Evolutionary conservation across 2,329 filamentous ascomycete species (phyloP).

Genomic region (Verticillium dahliae): DNA sequence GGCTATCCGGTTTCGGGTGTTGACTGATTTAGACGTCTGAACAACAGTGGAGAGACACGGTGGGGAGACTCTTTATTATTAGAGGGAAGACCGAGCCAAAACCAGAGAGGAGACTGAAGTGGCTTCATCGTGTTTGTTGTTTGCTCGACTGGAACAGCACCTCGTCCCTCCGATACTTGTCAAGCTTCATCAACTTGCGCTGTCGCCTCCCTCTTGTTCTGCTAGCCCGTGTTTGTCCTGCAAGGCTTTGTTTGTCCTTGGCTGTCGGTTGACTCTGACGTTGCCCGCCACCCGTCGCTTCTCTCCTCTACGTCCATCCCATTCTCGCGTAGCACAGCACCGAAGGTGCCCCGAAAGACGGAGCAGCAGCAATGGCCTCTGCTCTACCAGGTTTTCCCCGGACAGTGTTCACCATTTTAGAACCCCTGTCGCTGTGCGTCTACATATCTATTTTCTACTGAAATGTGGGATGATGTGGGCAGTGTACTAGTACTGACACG

Average conservation of each 20-base stretch:
- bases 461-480: background rate
- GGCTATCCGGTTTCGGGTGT: background rate
- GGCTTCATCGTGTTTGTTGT: background rate
- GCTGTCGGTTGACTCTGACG: too few relatives aligned
- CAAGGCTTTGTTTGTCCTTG: too few relatives aligned
- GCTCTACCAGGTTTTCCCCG: constrained; percentile 58
- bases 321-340: background rate
- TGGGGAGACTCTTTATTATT: background rate
- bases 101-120: background rate
- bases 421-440: constrained; percentile 61
- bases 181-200: background rate
- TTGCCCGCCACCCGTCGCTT: background rate
- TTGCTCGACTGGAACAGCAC: background rate
- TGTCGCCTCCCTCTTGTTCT: background rate
- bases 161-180: background rate
- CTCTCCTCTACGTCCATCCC: background rate
- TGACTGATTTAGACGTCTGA: background rate
- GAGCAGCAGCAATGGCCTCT: constrained; percentile 43
- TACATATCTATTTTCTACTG: background rate
- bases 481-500: constrained; percentile 5
- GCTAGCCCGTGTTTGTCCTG: background rate
- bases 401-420: constrained; percentile 59
- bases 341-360: background rate
- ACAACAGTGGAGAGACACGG: background rate
- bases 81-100: background rate